A percentile compares a stretch with the other conserved stretches of the same genome.
These are phyloP conservation scores for Debaryomyces udenii DNA, from an alignment of 1,139 yeast genomes.

Conservation along the genomic window DNA sequence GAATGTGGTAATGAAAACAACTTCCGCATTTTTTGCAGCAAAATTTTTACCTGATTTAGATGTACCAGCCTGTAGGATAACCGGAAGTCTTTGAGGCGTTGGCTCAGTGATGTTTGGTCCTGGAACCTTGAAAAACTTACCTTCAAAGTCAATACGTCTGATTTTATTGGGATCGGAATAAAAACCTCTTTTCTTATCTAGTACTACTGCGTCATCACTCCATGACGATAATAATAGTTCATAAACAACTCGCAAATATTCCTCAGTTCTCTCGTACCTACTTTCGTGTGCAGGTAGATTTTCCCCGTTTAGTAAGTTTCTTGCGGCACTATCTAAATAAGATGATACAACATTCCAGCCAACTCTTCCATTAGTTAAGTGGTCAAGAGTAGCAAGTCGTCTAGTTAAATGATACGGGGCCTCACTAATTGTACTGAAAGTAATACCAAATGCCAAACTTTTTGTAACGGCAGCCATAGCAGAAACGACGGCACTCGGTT, in stretches of 20 bases:
- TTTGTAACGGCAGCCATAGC: slow-evolving; percentile 47
- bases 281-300: slow-evolving; percentile 41
- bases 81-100: slow-evolving; percentile 48
- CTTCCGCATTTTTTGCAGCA: slow-evolving; percentile 51
- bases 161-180: slow-evolving; percentile 25
- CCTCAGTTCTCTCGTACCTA: slow-evolving; percentile 46
- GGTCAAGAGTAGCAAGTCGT: slow-evolving; percentile 46
- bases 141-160: slow-evolving; percentile 32
- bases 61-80: slow-evolving; percentile 52
- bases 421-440: slow-evolving; percentile 48
- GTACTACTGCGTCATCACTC: slow-evolving; percentile 49
- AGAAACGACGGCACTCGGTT: slow-evolving; percentile 44
- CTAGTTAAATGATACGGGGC: slow-evolving; percentile 49
- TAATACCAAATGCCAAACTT: slow-evolving; percentile 43
- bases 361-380: slow-evolving; percentile 46
- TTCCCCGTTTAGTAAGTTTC: slow-evolving; percentile 39
- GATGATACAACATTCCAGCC: slow-evolving; percentile 51
- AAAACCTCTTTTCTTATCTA: slow-evolving; percentile 34
- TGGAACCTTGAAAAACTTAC: slow-evolving; percentile 45
- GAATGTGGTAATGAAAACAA: slow-evolving; percentile 38
- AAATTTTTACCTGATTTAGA: slow-evolving; percentile 45
- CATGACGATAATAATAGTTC: slow-evolving; percentile 45
- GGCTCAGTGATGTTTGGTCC: slow-evolving; percentile 49
- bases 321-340: slow-evolving; percentile 43
- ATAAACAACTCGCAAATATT: slow-evolving; percentile 43